Evolutionary conservation across 164 flowering plant species (phyloP).

Genomic region (Buxus sempervirens): DNA sequence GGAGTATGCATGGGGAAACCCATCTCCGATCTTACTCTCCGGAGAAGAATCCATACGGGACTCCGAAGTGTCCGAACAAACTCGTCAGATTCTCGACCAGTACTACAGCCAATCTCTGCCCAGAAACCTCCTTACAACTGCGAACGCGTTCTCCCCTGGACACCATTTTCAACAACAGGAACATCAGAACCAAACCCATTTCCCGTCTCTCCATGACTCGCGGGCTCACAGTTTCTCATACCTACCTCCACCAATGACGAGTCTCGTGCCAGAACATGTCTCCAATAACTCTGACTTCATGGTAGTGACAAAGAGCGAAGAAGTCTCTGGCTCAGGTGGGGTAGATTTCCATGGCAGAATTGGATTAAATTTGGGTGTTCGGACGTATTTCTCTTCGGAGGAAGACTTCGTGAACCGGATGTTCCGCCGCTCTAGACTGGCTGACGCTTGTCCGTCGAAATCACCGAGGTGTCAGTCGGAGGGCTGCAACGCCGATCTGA

Average conservation of each 20-base stretch:
- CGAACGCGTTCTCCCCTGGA: slow-evolving; percentile 19
- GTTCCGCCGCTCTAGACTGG: slow-evolving; percentile 57
- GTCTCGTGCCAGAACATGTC: slow-evolving; percentile 21
- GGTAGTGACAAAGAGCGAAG: slow-evolving; percentile 53
- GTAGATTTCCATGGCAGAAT: slow-evolving; percentile 40
- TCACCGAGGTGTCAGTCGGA: slow-evolving; percentile 82
- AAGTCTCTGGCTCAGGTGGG: slow-evolving; percentile 15
- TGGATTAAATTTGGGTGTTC: slow-evolving; percentile 76
- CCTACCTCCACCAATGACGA: slow-evolving; percentile 20
- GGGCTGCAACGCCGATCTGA: slow-evolving; percentile 79
- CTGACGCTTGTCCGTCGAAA: slow-evolving; percentile 34
- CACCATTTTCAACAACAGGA: slow-evolving; percentile 17
- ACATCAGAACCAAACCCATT: slow-evolving; percentile 16
- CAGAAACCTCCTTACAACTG: slow-evolving; percentile 15
- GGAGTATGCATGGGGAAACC: slow-evolving; percentile 72
- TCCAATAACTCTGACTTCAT: slow-evolving; percentile 24
- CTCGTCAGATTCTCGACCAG: slow-evolving; percentile 41
- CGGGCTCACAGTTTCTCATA: slow-evolving; percentile 20
- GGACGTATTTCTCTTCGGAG: slow-evolving; percentile 73
- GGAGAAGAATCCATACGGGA: slow-evolving; percentile 30
- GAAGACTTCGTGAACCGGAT: slow-evolving; percentile 72
- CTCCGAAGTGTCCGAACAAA: slow-evolving; percentile 33
- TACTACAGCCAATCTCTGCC: slow-evolving; percentile 31
- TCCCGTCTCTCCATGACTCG: slow-evolving; percentile 34
- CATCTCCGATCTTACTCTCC: slow-evolving; percentile 37